Evolutionary conservation across 768 basidiomycete species (phyloP).

Genomic region (Suillus cothurnatus): DNA sequence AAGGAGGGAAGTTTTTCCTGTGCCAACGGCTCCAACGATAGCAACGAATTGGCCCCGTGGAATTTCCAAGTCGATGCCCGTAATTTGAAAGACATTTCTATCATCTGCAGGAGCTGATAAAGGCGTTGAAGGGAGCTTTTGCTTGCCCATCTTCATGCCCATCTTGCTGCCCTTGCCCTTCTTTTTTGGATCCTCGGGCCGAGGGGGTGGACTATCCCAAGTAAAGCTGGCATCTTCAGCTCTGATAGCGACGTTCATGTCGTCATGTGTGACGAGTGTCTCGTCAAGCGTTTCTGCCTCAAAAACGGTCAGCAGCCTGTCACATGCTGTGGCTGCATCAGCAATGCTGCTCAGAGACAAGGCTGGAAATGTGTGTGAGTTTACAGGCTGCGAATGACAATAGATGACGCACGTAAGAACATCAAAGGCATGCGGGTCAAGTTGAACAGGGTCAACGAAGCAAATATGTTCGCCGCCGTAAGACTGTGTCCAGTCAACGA

Average conservation of each 20-base stretch:
- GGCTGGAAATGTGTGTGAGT: slow-evolving; percentile 41
- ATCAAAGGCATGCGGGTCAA: slow-evolving; percentile 81
- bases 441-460: slow-evolving; percentile 85
- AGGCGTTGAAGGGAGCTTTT: slow-evolving; percentile 18
- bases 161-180: slow-evolving; percentile 8
- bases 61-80: slow-evolving; percentile 64
- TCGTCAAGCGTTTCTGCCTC: slow-evolving; percentile 77
- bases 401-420: slow-evolving; percentile 50
- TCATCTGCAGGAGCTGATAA: slow-evolving; percentile 37
- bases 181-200: slow-evolving; percentile 35
- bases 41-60: slow-evolving; percentile 80
- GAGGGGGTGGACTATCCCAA: slow-evolving; percentile 81
- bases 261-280: slow-evolving; percentile 52
- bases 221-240: slow-evolving; percentile 74
- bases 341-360: slow-evolving; percentile 75
- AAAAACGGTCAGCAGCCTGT: slow-evolving; percentile 78
- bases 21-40: slow-evolving; percentile 75
- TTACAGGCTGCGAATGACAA: background rate
- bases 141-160: slow-evolving; percentile 16
- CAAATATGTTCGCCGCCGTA: slow-evolving; percentile 74
- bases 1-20: slow-evolving; percentile 60
- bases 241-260: slow-evolving; percentile 63
- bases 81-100: slow-evolving; percentile 60
- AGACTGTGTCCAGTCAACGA: slow-evolving; percentile 69
- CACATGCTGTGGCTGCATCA: slow-evolving; percentile 81